These are phyloP conservation scores for Oryza glumipatula DNA, from an alignment of 176 grass and related monocot genomes.

Conservation along the genomic window DNA sequence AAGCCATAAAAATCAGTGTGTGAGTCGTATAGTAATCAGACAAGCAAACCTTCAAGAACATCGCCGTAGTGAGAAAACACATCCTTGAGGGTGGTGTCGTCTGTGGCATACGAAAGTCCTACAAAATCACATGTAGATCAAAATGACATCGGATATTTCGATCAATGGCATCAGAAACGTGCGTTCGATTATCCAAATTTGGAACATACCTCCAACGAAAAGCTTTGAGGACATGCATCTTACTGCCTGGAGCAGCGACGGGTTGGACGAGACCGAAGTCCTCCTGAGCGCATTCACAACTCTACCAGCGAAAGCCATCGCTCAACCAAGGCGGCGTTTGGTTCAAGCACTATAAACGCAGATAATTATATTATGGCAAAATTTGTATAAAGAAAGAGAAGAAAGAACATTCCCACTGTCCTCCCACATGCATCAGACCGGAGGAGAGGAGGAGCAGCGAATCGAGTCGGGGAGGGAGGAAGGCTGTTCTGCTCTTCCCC, in stretches of 20 bases:
- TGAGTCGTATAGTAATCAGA: not conserved
- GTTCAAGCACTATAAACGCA: not conserved
- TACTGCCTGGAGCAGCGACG: conserved; percentile 66
- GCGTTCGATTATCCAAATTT: not conserved
- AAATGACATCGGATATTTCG: not conserved
- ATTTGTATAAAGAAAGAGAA: not conserved
- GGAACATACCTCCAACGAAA: conserved; percentile 71
- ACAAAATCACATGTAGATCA: not conserved
- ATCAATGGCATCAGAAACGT: not conserved
- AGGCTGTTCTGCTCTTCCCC: no score
- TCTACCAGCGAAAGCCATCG: conserved; percentile 78
- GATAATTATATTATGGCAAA: not conserved
- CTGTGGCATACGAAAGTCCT: conserved; percentile 80
- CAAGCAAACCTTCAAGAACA: conserved; percentile 79
- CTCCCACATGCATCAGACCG: no score
- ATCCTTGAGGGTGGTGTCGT: conserved; percentile 71
- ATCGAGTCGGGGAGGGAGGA: no score
- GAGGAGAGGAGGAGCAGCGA: no score
- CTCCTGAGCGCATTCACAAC: conserved; percentile 61
- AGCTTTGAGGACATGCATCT: conserved; percentile 96
- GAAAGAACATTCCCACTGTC: not conserved
- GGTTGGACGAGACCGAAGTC: conserved; percentile 42
- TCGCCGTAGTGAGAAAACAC: conserved; percentile 69
- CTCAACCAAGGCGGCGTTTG: not conserved
- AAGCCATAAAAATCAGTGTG: not conserved